A percentile compares a stretch with the other conserved stretches of the same genome.
These are phyloP conservation scores for Cyclocybe aegerita DNA, from an alignment of 768 basidiomycete species.

Conservation along the genomic window DNA sequence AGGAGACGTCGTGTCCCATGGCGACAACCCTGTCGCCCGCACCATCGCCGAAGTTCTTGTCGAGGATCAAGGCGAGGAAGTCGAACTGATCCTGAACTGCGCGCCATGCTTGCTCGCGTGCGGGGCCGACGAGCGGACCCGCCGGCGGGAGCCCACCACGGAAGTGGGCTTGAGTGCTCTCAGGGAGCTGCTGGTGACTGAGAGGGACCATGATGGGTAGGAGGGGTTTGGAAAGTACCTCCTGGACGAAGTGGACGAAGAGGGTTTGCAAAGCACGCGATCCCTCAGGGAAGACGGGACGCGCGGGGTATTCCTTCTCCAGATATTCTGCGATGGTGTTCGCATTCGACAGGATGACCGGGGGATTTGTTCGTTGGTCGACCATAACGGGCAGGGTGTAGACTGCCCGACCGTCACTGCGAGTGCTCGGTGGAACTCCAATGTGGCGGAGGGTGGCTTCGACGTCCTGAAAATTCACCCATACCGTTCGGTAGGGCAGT, in stretches of 20 bases:
- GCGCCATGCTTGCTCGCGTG: conserved; percentile 64
- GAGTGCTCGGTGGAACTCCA: conserved; percentile 53
- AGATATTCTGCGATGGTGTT: conserved; percentile 72
- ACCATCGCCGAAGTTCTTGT: conserved; percentile 61
- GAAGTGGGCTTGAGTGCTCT: conserved; percentile 54
- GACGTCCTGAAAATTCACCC: conserved; percentile 71
- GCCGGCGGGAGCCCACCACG: conserved; percentile 20
- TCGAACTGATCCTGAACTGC: conserved; percentile 67
- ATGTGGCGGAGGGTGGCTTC: conserved; percentile 58
- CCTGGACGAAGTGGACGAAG: conserved; percentile 70
- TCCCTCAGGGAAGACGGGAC: conserved; percentile 70
- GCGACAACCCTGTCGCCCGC: conserved; percentile 55
- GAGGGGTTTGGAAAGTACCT: conserved; percentile 63
- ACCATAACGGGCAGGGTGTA: conserved; percentile 73
- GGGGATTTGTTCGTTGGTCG: conserved; percentile 52
- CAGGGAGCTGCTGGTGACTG: conserved; percentile 59
- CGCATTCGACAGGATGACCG: conserved; percentile 56
- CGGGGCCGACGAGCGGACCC: conserved; percentile 31
- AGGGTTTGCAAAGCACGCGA: conserved; percentile 65
- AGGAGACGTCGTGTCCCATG: conserved; percentile 65
- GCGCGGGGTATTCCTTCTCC: conserved; percentile 64
- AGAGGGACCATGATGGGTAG: conserved; percentile 71
- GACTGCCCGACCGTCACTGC: conserved; percentile 57
- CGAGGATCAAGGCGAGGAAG: conserved; percentile 61
- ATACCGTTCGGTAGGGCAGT: conserved; percentile 65